These are phyloP conservation scores for Delonix regia DNA, from an alignment of 306 rosid species.

Conservation along the genomic window DNA sequence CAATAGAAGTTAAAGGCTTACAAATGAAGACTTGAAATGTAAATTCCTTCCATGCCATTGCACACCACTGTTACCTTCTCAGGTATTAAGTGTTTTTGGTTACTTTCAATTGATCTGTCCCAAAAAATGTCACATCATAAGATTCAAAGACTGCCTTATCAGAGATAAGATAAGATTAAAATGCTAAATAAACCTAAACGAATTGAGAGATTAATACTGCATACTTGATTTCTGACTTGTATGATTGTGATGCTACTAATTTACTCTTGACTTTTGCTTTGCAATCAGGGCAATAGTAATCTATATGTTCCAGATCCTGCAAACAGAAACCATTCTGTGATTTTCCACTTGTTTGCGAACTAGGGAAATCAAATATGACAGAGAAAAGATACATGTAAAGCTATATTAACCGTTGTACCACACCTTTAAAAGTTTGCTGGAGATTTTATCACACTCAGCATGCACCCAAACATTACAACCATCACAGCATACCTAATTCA, in stretches of 20 bases:
- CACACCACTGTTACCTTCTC: constrained; percentile 77
- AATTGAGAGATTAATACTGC: constrained; percentile 28
- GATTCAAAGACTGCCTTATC: constrained; percentile 23
- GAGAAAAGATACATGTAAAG: constrained; percentile 19
- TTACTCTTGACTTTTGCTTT: constrained; percentile 51
- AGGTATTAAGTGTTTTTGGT: constrained; percentile 44
- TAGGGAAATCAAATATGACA: constrained; percentile 31
- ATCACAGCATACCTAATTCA: constrained; percentile 84
- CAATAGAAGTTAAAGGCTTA: constrained; percentile 50
- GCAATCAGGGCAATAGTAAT: constrained; percentile 93
- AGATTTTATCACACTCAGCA: constrained; percentile 84
- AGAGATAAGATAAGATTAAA: constrained; percentile 5
- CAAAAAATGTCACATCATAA: constrained; percentile 30
- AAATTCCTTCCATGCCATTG: constrained; percentile 85
- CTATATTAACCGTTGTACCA: constrained; percentile 16
- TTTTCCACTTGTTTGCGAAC: constrained; percentile 28
- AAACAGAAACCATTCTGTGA: constrained; percentile 31
- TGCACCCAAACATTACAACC: constrained; percentile 98
- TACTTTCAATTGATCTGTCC: constrained; percentile 53
- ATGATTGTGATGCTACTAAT: constrained; percentile 43
- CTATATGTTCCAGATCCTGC: constrained; percentile 67
- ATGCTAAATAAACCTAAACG: constrained; percentile 7
- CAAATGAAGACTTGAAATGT: constrained; percentile 73
- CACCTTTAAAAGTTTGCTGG: constrained; percentile 72
- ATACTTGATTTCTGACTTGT: constrained; percentile 56